Percentiles rank a stretch among this genome's conserved stretches.
Conservation (phyloP, 805 yeast species). For the Scheffersomyces amazonensis region DNA sequence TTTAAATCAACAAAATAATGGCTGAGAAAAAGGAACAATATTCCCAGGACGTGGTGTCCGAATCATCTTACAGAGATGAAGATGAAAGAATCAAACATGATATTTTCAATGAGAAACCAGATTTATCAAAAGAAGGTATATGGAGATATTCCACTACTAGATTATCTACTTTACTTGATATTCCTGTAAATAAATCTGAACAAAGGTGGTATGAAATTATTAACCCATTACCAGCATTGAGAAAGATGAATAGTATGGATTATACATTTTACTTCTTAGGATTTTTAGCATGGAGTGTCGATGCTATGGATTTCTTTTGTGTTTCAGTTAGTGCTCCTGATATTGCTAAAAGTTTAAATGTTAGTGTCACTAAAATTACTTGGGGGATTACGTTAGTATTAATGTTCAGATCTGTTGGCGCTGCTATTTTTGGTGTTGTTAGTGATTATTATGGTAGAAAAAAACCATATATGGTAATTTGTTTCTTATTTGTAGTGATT, state of each 20-base stretch:
- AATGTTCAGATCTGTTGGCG: slow-evolving; percentile 68
- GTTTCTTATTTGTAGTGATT: slow-evolving; percentile 45
- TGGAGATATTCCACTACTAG: slow-evolving; percentile 11
- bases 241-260: slow-evolving; percentile 10
- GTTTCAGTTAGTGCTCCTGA: slow-evolving; percentile 49
- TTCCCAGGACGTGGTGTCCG: too few species aligned
- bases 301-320: slow-evolving; percentile 62
- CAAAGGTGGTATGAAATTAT: slow-evolving; percentile 25
- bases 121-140: slow-evolving; percentile 9
- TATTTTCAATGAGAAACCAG: slow-evolving; percentile 13
- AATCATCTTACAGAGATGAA: too few species aligned
- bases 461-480: slow-evolving; percentile 51
- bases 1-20: too few species aligned
- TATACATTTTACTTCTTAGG: slow-evolving; percentile 58
- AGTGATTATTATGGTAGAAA: slow-evolving; percentile 64
- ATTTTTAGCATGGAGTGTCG: slow-evolving; percentile 62
- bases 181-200: slow-evolving; percentile 23
- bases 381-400: slow-evolving; percentile 69
- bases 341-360: slow-evolving; percentile 46
- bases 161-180: slow-evolving; percentile 15
- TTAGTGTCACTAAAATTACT: slow-evolving; percentile 48
- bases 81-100: slow-evolving; percentile 2
- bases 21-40: too few species aligned
- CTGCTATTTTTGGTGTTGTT: slow-evolving; percentile 54
- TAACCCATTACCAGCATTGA: slow-evolving; percentile 43